Base-by-base conservation (phyloP, 805 yeast genomes). In the Ogataea degrootiae region DNA sequence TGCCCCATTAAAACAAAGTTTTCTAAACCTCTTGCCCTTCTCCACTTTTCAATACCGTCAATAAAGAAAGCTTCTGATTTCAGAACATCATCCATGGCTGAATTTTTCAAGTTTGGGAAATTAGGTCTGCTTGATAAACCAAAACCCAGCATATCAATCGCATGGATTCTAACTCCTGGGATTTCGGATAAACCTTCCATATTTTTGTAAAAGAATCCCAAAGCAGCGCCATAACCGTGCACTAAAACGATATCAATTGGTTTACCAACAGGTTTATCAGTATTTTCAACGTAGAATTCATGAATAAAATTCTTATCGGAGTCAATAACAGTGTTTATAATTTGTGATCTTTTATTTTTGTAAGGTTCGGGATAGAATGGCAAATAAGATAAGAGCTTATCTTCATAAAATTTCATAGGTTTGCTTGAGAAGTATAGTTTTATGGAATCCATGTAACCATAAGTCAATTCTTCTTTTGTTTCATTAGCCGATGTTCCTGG, bases 201-300 rank as follows among this genome's bases (percentile, higher is more conserved):
- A 60, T 87, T 91, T 48, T 80, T 76, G 61, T 82, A 82, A 58
- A 81, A 92, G 45, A 89, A 81, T 34, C 94, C 92, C 16, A 90
- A 76, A 0, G 96, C 85, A 0, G 98, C 96, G 0, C 96, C 96
- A 61, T 88, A 90, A 0, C 99, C 99, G 65, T 92, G 99, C 2
- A 92, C 69, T 50, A 92, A 64, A 4, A 92, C 89, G 9, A 89
- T 66, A 17, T 58, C 58, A 9, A 52, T 21, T 16, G 59, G 51
- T 4, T 54, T 43, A 2, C 46, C 51, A 39, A 44, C 46, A 1
- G 48, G 44, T 2, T 52, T 47, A 42, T 41, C 77, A 67, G 61
- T 72, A 46, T 66, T 66, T 35, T 62, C 63, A 33, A 91, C 76
- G 50, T 69, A 77, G 46, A 90, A 82, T 64, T 91, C 97, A 68